Conservation (phyloP, 2,329 filamentous ascomycete species). For the Sclerotinia subarctica region DNA sequence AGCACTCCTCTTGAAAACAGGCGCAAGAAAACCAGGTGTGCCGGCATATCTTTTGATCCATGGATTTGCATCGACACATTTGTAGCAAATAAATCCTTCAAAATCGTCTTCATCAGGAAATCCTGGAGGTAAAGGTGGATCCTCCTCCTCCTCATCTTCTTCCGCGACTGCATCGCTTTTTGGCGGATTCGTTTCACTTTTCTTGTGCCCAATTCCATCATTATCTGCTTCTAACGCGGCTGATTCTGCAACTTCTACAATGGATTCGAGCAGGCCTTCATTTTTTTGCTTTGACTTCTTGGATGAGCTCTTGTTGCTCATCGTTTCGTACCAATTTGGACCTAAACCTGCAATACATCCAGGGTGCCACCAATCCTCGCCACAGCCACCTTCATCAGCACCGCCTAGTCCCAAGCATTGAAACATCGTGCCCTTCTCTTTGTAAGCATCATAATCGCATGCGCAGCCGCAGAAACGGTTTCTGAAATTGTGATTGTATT, state of each 20-base stretch:
- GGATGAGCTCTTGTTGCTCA: slow-evolving; percentile 40
- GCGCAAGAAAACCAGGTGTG: slow-evolving; percentile 71
- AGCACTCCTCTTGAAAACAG: slow-evolving; percentile 54
- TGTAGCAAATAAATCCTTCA: slow-evolving; percentile 88
- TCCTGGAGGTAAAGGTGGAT: slow-evolving; percentile 71
- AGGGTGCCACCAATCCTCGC: slow-evolving; percentile 97
- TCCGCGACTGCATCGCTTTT: slow-evolving; percentile 32
- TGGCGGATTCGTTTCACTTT: slow-evolving; percentile 16
- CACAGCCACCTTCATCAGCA: slow-evolving; percentile 79
- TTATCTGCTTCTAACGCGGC: slow-evolving; percentile 28
- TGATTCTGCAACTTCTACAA: slow-evolving; percentile 48
- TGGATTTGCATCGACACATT: slow-evolving; percentile 80
- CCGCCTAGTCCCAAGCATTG: slow-evolving; percentile 87
- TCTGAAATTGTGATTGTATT: slow-evolving; percentile 93
- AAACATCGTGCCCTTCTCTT: slow-evolving; percentile 97
- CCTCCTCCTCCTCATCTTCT: slow-evolving; percentile 51
- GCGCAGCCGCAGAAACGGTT: slow-evolving; percentile 90
- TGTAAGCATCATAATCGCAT: slow-evolving; percentile 80
- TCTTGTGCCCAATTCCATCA: slow-evolving; percentile 25
- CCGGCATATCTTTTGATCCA: slow-evolving; percentile 92
- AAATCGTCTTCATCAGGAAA: slow-evolving; percentile 91
- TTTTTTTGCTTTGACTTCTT: slow-evolving; percentile 37
- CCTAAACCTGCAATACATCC: slow-evolving; percentile 83
- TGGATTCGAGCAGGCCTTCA: slow-evolving; percentile 45
- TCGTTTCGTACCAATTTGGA: slow-evolving; percentile 64